Evolutionary conservation across 2,329 filamentous ascomycete species (phyloP), one percentile per base, ranked within the genome.

Genomic region (Parascedosporium putredinis): DNA sequence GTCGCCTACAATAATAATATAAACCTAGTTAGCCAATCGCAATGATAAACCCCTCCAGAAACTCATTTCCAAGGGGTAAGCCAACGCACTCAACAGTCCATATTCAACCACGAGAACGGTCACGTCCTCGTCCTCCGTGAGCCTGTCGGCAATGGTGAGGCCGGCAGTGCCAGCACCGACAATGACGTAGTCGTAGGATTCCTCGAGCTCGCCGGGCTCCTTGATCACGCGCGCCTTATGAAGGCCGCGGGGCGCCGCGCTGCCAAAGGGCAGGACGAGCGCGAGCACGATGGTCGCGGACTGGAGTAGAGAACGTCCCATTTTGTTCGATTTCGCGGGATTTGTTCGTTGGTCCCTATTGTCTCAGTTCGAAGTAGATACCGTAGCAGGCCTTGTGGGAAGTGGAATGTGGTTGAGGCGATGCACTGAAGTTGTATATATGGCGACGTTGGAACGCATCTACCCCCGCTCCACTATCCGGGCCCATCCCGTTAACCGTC

Each of bases 181-280:
- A 14, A 60, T 52, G 18, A 60, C 49, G 29, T 61, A 57, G 5
- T 62, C 60, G 34, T 51, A 51, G 18, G 34, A 33, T 2, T 51
- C 45, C 2, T 23, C 25, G 4, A 51, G 44, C 14, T 47, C 45
- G 2, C 22, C 23, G 3, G 42, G n/a, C 34, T 43, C 34, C 8
- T 36, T 34, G 6, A 50, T 10, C 14, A 46, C 43, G 3, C 49
- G 49, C 1, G 49, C 49, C 18, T 50, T 45, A 24, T 50, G 29
- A 14, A 50, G 12, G 16, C 49, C 49, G 10, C 49, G 43, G 2
- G 49, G 49, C 23, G 31, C 31, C 9, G 49, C 49, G 14, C 8
- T 38, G 1, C 25, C 27, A 10, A 50, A 18, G 4, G 40, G 47
- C 25, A 22, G 27, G 3, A 8, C 38, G 1, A 50, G 47, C 14